A percentile compares a stretch with the other conserved stretches of the same genome.
These are phyloP conservation scores for Eucalyptus polybractea DNA, from an alignment of 345 rosid genomes.

Conservation along the genomic window DNA sequence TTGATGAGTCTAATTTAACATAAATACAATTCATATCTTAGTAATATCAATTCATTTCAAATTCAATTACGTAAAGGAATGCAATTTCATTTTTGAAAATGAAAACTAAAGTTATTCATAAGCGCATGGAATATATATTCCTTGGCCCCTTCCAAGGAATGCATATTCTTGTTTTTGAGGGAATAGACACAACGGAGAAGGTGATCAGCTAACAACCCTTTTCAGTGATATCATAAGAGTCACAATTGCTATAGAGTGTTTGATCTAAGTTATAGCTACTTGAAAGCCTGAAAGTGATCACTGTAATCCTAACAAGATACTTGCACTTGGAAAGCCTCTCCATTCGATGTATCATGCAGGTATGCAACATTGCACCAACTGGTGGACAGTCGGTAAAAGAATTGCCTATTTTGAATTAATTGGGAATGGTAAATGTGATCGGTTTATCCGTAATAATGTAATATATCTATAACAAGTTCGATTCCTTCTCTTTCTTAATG, in stretches of 20 bases:
- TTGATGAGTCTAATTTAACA: not conserved
- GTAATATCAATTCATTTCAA: too few species aligned
- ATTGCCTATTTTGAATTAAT: too few species aligned
- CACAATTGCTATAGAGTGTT: not conserved
- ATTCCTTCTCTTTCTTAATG: too few species aligned
- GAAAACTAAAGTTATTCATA: not conserved
- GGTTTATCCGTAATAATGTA: too few species aligned
- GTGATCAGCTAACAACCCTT: not conserved
- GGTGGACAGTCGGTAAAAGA: fast-evolving
- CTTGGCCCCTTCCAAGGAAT: not conserved
- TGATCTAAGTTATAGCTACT: not conserved
- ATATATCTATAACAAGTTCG: too few species aligned
- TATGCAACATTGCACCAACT: not conserved
- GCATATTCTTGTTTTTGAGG: not conserved
- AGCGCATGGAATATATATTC: not conserved
- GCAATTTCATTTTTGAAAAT: not conserved
- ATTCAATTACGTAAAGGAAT: not conserved
- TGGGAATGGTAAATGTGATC: too few species aligned
- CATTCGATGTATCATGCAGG: not conserved
- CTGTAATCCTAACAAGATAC: not conserved
- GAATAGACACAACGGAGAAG: not conserved
- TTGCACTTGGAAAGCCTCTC: not conserved
- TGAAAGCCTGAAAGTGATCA: not conserved
- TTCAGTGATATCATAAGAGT: not conserved
- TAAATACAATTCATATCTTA: not conserved